Percentiles rank a stretch among this genome's conserved stretches.
Evolutionary conservation across 768 basidiomycete species (phyloP).

Genomic region (Coprinellus micaceus): DNA sequence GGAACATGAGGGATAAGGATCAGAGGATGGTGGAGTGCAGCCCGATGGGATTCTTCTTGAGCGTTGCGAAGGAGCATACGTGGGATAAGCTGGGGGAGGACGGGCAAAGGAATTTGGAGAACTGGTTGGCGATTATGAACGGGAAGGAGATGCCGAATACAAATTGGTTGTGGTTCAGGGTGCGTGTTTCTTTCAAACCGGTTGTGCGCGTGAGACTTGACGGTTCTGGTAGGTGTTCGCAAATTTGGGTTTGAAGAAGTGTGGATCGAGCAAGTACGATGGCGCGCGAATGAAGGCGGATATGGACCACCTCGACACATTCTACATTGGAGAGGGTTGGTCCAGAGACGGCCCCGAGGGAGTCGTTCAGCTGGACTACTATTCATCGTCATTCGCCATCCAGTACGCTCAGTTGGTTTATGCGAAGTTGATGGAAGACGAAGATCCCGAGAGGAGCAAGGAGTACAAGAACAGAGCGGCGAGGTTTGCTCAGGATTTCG

Average conservation of each 20-base stretch:
- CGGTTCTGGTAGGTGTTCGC: constrained; percentile 53
- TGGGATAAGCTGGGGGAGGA: constrained; percentile 57
- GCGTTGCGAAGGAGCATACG: constrained; percentile 59
- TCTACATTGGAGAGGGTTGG: constrained; percentile 75
- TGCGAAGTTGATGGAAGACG: constrained; percentile 57
- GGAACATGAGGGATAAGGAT: constrained; percentile 67
- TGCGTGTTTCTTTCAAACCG: no score
- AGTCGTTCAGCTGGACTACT: constrained; percentile 75
- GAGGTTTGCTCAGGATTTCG: constrained; percentile 63
- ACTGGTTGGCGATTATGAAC: constrained; percentile 73
- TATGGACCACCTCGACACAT: constrained; percentile 72
- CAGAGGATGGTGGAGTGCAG: constrained; percentile 83
- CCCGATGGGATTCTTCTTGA: constrained; percentile 68
- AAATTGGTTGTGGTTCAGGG: constrained; percentile 83
- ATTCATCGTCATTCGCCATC: constrained; percentile 76
- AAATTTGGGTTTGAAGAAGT: constrained; percentile 65
- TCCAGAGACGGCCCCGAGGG: constrained; percentile 75
- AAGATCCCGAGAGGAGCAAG: constrained; percentile 61
- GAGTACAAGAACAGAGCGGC: constrained; percentile 63
- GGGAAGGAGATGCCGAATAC: constrained; percentile 83
- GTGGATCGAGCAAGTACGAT: constrained; percentile 55
- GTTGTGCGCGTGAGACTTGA: no score
- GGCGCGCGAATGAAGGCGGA: constrained; percentile 65
- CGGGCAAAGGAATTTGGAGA: constrained; percentile 55
- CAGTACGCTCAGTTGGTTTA: constrained; percentile 72